Base-by-base conservation (phyloP, 805 yeast species). In the Saturnispora galanensis region DNA sequence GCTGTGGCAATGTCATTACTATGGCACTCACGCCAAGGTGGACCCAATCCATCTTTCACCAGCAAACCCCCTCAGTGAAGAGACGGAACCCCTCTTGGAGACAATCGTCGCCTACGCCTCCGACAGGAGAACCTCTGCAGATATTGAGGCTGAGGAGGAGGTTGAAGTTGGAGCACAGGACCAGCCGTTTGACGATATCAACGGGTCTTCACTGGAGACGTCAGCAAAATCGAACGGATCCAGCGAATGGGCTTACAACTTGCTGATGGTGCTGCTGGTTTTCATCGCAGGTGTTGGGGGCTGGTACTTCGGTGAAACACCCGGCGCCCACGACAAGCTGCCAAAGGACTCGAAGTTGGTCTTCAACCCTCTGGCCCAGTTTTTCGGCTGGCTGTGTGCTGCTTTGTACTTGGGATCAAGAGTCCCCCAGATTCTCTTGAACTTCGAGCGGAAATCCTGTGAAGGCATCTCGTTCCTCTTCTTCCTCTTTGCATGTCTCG, bases 381-480 rank as follows among this genome's bases (percentile, higher is more conserved):
- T 77, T 35, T 87, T 88, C 62, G 98, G 98, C 32, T 77, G 81
- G 82, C 58, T 76, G 34, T 81, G 89, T 66, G 93, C 94, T 7
- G 59, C 68, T 1, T 67, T 84, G 35, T 84, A 84, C 56, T 65
- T 90, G 48, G 95, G 96, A 2, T 89, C 97, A 13, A 71, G 98
- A 54, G 65, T 93, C 28, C 98, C 98, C 1, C 98, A 93, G 65
- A 86, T 93, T 44, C 61, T 86, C 47, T 71, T 90, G 49, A 93
- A 93, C 64, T 86, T 73, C 58, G 71, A 81, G 60, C 74, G 97
- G 57, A 89, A 88, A 64, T 83, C 95, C 2, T 88, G 96, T 60
- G 97, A 93, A 50, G 97, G 97, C 18, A 84, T 90, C 40, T 86
- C 96, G 10, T 86, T 93, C 57, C 71, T 90, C 71, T 90, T 93